These are phyloP conservation scores for Sarocladium brachiariae DNA, from an alignment of 2,329 filamentous ascomycete species.

Conservation along the genomic window DNA sequence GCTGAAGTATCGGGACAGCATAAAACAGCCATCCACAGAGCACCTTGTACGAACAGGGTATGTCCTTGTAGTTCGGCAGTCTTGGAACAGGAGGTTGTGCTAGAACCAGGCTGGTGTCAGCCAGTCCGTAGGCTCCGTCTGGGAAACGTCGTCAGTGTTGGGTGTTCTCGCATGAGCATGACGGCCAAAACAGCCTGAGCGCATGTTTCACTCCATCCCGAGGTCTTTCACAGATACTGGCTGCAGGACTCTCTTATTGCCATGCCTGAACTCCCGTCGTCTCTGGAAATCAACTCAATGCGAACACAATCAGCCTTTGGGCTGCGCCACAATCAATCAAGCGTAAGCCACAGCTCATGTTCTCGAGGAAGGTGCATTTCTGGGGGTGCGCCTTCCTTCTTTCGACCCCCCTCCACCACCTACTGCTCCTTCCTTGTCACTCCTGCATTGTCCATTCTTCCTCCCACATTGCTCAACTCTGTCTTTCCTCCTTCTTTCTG, in stretches of 20 bases:
- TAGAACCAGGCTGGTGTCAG: background rate
- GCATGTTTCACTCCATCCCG: too few species aligned
- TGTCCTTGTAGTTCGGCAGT: background rate
- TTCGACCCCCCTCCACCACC: background rate
- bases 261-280: background rate
- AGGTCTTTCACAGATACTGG: too few species aligned
- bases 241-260: too few species aligned
- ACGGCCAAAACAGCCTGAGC: too few species aligned
- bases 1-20: background rate
- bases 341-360: background rate
- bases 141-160: too few species aligned
- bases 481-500: background rate
- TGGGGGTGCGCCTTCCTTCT: constrained; percentile 1
- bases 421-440: constrained; percentile 6
- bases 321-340: background rate
- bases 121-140: background rate
- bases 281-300: background rate
- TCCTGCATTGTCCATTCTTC: constrained; percentile 10
- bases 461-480: background rate
- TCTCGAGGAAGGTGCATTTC: background rate
- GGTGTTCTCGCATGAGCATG: too few species aligned
- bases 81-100: background rate
- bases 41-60: background rate
- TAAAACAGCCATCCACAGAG: background rate
- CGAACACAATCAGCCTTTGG: background rate